Evolutionary conservation across 2,329 filamentous ascomycete species (phyloP).

Genomic region (Saccharata proteae): DNA sequence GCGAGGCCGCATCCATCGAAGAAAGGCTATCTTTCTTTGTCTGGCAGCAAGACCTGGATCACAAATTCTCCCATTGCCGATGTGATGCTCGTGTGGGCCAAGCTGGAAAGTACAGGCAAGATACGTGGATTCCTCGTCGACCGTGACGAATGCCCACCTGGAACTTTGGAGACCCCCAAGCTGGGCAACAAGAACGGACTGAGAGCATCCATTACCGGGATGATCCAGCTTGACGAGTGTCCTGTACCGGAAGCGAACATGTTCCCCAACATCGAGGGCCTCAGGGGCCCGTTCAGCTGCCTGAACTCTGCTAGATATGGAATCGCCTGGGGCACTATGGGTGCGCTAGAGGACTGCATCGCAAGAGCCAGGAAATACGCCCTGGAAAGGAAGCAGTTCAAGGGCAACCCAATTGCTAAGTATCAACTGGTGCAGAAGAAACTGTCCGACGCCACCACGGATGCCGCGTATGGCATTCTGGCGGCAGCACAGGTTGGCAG

Average conservation of each 20-base stretch:
- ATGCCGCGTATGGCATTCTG: slow-evolving; percentile 82
- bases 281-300: slow-evolving; percentile 83
- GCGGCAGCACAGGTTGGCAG: slow-evolving; percentile 84
- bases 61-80: slow-evolving; percentile 88
- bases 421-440: slow-evolving; percentile 99
- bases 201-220: slow-evolving; percentile 85
- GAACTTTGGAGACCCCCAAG: slow-evolving; percentile 79
- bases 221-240: slow-evolving; percentile 90
- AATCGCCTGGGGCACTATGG: slow-evolving; percentile 88
- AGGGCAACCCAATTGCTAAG: slow-evolving; percentile 83
- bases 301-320: slow-evolving; percentile 89
- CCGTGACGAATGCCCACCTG: slow-evolving; percentile 68
- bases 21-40: slow-evolving; percentile 68
- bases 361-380: slow-evolving; percentile 70
- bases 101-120: slow-evolving; percentile 80
- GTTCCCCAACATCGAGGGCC: slow-evolving; percentile 80
- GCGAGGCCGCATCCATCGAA: slow-evolving; percentile 78
- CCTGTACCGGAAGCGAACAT: slow-evolving; percentile 86
- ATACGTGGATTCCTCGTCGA: slow-evolving; percentile 90
- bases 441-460: slow-evolving; percentile 80
- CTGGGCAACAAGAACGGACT: slow-evolving; percentile 95
- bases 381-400: slow-evolving; percentile 93
- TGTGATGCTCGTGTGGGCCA: slow-evolving; percentile 82
- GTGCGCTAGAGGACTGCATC: slow-evolving; percentile 87
- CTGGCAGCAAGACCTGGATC: slow-evolving; percentile 87